Conservation (phyloP, 164 flowering plant genomes). For the Warburgia ugandensis region DNA sequence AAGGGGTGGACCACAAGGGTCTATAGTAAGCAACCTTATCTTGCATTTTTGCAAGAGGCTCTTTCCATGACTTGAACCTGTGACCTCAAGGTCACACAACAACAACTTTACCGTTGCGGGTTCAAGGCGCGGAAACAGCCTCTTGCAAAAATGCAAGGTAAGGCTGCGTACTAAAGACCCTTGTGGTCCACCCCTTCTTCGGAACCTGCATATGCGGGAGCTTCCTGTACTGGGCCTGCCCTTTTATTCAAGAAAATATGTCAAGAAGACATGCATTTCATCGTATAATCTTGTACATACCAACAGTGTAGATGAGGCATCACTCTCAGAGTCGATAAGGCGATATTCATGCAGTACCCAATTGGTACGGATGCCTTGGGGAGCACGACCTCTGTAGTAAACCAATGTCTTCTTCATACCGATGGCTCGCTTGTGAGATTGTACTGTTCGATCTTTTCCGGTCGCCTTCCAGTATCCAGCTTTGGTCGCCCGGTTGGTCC, state of each 20-base stretch:
- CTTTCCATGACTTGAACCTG: too few relatives aligned
- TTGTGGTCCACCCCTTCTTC: too few relatives aligned
- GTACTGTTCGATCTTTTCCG: constrained; percentile 10
- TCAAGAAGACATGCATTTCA: not conserved
- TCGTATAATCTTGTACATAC: not conserved
- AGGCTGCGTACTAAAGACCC: too few relatives aligned
- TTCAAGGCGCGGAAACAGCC: too few relatives aligned
- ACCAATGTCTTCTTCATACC: constrained; percentile 19
- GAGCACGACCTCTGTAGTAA: constrained; percentile 15
- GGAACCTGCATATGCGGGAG: too few relatives aligned
- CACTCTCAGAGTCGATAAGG: constrained; percentile 5
- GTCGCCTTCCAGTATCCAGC: constrained; percentile 22
- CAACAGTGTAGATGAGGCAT: not conserved
- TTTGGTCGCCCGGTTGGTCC: constrained; percentile 15
- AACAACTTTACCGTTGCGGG: too few relatives aligned
- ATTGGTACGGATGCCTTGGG: constrained; percentile 9
- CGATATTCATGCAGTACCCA: constrained; percentile 20
- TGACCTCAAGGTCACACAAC: too few relatives aligned
- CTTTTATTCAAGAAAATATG: not conserved
- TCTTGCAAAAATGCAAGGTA: too few relatives aligned
- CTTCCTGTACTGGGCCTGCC: too few relatives aligned
- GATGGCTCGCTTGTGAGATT: not conserved
- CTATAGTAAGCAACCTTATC: too few relatives aligned
- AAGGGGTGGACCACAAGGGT: too few relatives aligned
- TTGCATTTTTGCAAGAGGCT: too few relatives aligned